Evolutionary conservation across 2,329 filamentous ascomycete species (phyloP).

Genomic region (Colletotrichum spinosum): DNA sequence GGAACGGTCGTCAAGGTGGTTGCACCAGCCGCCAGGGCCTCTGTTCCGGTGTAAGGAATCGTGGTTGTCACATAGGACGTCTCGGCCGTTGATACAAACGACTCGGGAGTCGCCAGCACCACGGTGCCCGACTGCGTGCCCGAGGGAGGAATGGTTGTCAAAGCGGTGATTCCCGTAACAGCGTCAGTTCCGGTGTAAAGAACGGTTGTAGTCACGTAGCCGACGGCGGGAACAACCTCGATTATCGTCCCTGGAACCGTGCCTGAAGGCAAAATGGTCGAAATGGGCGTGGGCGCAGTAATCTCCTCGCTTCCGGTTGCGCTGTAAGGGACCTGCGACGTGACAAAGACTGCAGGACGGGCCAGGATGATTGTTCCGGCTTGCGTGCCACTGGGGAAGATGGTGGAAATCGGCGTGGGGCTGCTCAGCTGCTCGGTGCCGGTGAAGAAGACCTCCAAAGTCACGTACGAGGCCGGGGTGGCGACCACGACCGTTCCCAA

Average conservation of each 20-base stretch:
- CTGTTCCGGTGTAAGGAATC: background rate
- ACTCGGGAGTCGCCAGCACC: background rate
- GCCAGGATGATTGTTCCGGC: conserved; percentile 26
- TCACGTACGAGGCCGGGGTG: conserved; percentile 2
- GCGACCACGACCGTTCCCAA: background rate
- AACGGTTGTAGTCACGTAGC: background rate
- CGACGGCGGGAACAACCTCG: background rate
- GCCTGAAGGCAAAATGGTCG: background rate
- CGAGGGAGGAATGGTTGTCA: conserved; percentile 25
- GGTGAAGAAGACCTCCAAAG: conserved; percentile 1
- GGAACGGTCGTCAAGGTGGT: background rate
- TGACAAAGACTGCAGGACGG: background rate
- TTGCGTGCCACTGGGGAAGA: conserved; percentile 13
- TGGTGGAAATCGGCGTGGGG: conserved; percentile 9
- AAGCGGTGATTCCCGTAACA: background rate
- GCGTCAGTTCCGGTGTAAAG: background rate
- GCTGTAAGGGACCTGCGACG: background rate
- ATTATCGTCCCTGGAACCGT: conserved; percentile 1
- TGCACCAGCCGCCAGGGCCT: background rate
- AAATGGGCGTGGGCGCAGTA: background rate
- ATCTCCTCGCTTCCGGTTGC: conserved; percentile 5
- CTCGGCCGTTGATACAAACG: background rate
- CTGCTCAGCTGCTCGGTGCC: conserved; percentile 3
- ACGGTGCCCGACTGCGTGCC: conserved; percentile 25
- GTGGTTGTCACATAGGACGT: background rate